These are phyloP conservation scores for Handroanthus guayacan DNA, from an alignment of 257 asterid species.

Conservation along the genomic window DNA sequence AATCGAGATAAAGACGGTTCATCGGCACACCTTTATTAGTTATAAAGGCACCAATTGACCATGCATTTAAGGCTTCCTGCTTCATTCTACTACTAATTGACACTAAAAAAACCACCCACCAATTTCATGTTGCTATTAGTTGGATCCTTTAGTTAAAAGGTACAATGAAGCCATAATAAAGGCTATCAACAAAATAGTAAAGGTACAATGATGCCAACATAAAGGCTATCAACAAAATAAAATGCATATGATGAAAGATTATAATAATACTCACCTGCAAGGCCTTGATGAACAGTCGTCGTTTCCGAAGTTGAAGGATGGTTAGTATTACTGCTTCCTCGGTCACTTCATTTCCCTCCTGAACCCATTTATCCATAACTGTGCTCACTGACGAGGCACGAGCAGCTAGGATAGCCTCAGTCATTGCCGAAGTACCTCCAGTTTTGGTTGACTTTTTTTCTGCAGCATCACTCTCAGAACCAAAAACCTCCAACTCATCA, in stretches of 20 bases:
- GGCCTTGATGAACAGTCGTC: conserved; percentile 60
- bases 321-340: conserved; percentile 44
- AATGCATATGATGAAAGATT: neutral
- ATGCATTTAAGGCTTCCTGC: conserved; percentile 10
- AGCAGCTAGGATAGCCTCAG: conserved; percentile 52
- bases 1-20: conserved; percentile 1
- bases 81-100: neutral
- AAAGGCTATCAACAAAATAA: neutral
- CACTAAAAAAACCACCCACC: neutral
- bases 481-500: conserved; percentile 43
- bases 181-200: neutral
- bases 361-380: conserved; percentile 67
- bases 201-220: neutral
- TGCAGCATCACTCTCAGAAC: conserved; percentile 43
- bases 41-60: neutral
- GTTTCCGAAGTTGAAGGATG: conserved; percentile 52
- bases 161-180: neutral
- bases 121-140: conserved; percentile 1
- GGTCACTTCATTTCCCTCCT: conserved; percentile 71
- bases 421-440: conserved; percentile 42
- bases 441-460: conserved; percentile 31
- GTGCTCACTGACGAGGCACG: conserved; percentile 45
- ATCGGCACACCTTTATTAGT: neutral
- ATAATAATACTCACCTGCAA: conserved; percentile 61
- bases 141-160: neutral